Conservation (phyloP, 2,329 filamentous ascomycete species). For the Colletotrichum costaricense region DNA sequence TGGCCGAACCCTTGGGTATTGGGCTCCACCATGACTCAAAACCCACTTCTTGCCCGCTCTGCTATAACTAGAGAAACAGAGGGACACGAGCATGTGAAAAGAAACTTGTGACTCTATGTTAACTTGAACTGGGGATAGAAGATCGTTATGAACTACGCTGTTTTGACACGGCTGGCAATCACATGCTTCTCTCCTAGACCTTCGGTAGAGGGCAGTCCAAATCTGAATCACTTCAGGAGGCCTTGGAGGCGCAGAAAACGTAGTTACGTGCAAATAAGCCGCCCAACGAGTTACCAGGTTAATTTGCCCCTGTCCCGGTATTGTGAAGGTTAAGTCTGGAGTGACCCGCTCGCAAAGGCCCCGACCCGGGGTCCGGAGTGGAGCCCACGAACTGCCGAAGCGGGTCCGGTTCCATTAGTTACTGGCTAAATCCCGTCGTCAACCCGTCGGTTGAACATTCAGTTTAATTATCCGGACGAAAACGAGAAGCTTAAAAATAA, state of each 20-base stretch:
- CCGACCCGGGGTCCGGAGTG: slow-evolving; percentile 6
- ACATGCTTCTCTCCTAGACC: no score
- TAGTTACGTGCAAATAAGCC: neutral
- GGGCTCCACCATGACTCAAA: neutral
- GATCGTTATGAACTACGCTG: no score
- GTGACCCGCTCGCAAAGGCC: neutral
- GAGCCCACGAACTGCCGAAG: slow-evolving; percentile 19
- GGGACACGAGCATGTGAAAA: no score
- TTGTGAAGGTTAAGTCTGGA: neutral
- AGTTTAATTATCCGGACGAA: neutral
- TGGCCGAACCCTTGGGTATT: neutral
- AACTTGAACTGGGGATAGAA: neutral
- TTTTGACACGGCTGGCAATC: neutral
- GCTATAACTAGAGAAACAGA: no score
- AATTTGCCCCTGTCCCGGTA: neutral
- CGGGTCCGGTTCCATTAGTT: neutral
- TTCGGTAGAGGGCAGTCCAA: no score
- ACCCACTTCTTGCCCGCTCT: neutral
- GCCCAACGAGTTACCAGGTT: no score
- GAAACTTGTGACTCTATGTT: no score
- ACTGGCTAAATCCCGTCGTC: neutral
- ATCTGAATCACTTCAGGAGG: no score
- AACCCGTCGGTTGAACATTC: neutral
- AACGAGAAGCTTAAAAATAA: neutral
- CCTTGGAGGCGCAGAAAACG: neutral